phyloP scores from a whole-genome alignment of 2,329 filamentous ascomycete species.

The Chalara sp. region DNA sequence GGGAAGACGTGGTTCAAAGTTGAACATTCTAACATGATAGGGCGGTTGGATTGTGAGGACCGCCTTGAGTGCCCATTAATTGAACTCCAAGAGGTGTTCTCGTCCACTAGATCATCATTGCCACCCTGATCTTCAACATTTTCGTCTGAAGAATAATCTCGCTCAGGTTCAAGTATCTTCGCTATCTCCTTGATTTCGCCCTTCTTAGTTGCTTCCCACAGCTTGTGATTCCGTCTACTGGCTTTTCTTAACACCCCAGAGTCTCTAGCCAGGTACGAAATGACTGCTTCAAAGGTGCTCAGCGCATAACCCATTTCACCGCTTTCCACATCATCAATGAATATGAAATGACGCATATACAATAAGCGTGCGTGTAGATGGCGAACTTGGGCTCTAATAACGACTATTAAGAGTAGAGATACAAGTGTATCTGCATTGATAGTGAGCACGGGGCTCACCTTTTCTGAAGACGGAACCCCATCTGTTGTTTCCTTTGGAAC shows the following conservation, averaged over 20 bases:
- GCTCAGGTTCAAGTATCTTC: constrained; percentile 69
- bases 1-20: constrained; percentile 80
- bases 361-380: constrained; percentile 81
- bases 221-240: constrained; percentile 73
- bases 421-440: constrained; percentile 84
- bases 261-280: constrained; percentile 80
- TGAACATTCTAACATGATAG: constrained; percentile 9
- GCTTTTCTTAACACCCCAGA: constrained; percentile 76
- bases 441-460: constrained; percentile 45
- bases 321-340: constrained; percentile 93
- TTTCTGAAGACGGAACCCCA: constrained; percentile 28
- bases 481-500: constrained; percentile 31
- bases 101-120: constrained; percentile 39
- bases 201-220: constrained; percentile 82
- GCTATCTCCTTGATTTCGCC: constrained; percentile 71
- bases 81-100: constrained; percentile 28
- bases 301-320: constrained; percentile 94
- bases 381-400: constrained; percentile 83
- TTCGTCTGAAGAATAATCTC: constrained; percentile 20
- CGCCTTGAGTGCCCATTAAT: constrained; percentile 17
- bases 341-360: constrained; percentile 98
- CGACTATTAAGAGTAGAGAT: constrained; percentile 81
- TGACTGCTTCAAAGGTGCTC: constrained; percentile 90
- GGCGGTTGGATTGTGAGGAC: constrained; percentile 18
- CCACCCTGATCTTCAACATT: constrained; percentile 24